A percentile compares a stretch with the other conserved stretches of the same genome.
Evolutionary conservation across 2,329 filamentous ascomycete species (phyloP).

Genomic region (Fusarium cyanostomum): DNA sequence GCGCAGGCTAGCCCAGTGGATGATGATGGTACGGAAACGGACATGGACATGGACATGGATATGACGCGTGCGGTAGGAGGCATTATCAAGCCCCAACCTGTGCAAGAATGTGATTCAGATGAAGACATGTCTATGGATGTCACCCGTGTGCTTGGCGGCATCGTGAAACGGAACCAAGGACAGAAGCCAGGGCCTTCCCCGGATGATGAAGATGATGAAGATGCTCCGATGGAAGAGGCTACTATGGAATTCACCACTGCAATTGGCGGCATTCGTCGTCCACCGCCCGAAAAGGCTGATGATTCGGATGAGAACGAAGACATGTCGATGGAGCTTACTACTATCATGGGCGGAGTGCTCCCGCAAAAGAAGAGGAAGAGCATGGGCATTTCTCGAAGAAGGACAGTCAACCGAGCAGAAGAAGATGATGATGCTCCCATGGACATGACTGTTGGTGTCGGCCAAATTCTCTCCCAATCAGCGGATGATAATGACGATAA

Average conservation of each 20-base stretch:
- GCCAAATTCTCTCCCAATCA: slow-evolving; percentile 59
- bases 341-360: slow-evolving; percentile 68
- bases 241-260: slow-evolving; percentile 86
- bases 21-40: slow-evolving; percentile 45
- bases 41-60: slow-evolving; percentile 62
- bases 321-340: slow-evolving; percentile 82
- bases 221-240: slow-evolving; percentile 53
- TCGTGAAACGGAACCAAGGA: slow-evolving; percentile 62
- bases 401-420: slow-evolving; percentile 45
- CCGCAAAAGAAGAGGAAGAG: slow-evolving; percentile 43
- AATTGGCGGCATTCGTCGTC: slow-evolving; percentile 72
- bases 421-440: slow-evolving; percentile 47
- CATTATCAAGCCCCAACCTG: slow-evolving; percentile 58
- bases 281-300: slow-evolving; percentile 45
- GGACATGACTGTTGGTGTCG: slow-evolving; percentile 69
- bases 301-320: slow-evolving; percentile 66
- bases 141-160: slow-evolving; percentile 82
- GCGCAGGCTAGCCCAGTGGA: slow-evolving; percentile 20
- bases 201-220: slow-evolving; percentile 43
- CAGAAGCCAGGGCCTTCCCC: slow-evolving; percentile 5
- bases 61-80: slow-evolving; percentile 65
- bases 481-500: slow-evolving; percentile 45
- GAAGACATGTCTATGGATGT: slow-evolving; percentile 95
- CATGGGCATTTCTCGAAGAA: slow-evolving; percentile 32
- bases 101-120: slow-evolving; percentile 56